Base-by-base conservation (phyloP, 2,329 filamentous ascomycete genomes). In the Gremmenia infestans region DNA sequence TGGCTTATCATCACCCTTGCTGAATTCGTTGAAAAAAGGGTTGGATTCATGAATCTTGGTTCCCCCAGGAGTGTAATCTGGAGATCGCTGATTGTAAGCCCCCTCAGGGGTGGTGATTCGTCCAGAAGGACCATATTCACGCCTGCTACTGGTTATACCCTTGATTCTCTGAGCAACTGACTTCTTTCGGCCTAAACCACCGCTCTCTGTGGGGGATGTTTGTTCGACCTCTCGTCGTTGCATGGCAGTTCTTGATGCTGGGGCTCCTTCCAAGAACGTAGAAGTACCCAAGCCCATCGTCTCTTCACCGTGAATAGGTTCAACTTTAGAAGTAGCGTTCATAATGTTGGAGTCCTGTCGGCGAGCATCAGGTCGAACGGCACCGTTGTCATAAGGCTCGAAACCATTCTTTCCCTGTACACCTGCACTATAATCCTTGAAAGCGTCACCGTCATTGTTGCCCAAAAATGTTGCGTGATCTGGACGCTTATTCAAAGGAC, bases 191-290 rank as follows among this genome's bases (percentile, higher is more conserved):
- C 87, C 85, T 43, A 99, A 73, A 5, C 88, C 87, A 8, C 79
- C 78, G 23, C 69, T 74, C 32, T 74, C 73, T 53, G 75, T 69
- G 28, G 69, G 63, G 56, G 81, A 80, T 47, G 79, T 81, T 59
- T 89, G 73, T 65, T 86, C 91, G 35, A 81, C 87, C 66, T 93
- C 83, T 50, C 84, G 84, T 58, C 87, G 85, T 70, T 89, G 83
- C 53, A 96, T 89, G 17, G 88, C 89, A 7, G 85, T 82, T 64
- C 85, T 85, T 28, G 92, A 88, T 28, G 92, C 94, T 14, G 94
- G 93, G 1, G 94, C 88, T 37, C 94, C 94, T 67, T 99, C 94
- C 22, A 99, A 75, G 78, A 97, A 97, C 2, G 94, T 99, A 36
- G 91, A 96, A 1, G 92, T 96, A 52, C 94, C 94, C 7, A 99